phyloP scores from a whole-genome alignment of 1,284 basidiomycete species.

The Boletus mariae region DNA sequence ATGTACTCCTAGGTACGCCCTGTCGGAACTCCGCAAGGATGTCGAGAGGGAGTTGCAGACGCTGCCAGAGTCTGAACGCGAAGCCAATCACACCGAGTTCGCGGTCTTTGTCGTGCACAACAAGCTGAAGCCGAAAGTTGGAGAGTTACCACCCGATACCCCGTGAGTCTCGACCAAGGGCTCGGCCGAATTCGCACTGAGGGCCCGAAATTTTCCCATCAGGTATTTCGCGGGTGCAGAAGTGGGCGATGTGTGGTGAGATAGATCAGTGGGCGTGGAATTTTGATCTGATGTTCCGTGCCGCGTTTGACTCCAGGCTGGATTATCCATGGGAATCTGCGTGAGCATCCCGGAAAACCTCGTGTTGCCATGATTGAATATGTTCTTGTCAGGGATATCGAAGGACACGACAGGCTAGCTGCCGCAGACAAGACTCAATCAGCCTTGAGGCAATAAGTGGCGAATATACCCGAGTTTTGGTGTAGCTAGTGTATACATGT shows the following conservation, averaged over 20 bases:
- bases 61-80: slow-evolving; percentile 68
- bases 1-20: slow-evolving; percentile 64
- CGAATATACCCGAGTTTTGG: too few relatives aligned
- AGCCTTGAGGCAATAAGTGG: background rate
- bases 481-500: background rate
- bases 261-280: slow-evolving; percentile 9
- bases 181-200: slow-evolving; percentile 1
- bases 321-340: slow-evolving; percentile 82
- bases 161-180: slow-evolving; percentile 44
- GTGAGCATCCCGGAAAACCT: slow-evolving; percentile 41
- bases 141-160: slow-evolving; percentile 60
- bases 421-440: slow-evolving; percentile 31
- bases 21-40: slow-evolving; percentile 83
- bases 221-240: slow-evolving; percentile 72
- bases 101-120: slow-evolving; percentile 95
- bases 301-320: slow-evolving; percentile 47
- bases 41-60: slow-evolving; percentile 69
- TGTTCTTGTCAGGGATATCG: slow-evolving; percentile 57
- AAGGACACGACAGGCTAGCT: slow-evolving; percentile 70
- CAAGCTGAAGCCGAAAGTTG: slow-evolving; percentile 85
- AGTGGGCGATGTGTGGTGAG: slow-evolving; percentile 62
- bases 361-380: slow-evolving; percentile 9
- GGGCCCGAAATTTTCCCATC: slow-evolving; percentile 7
- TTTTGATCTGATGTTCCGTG: slow-evolving; percentile 9
- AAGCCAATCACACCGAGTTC: slow-evolving; percentile 74